phyloP scores from a whole-genome alignment of 768 basidiomycete species.

The Russula olivacea region DNA sequence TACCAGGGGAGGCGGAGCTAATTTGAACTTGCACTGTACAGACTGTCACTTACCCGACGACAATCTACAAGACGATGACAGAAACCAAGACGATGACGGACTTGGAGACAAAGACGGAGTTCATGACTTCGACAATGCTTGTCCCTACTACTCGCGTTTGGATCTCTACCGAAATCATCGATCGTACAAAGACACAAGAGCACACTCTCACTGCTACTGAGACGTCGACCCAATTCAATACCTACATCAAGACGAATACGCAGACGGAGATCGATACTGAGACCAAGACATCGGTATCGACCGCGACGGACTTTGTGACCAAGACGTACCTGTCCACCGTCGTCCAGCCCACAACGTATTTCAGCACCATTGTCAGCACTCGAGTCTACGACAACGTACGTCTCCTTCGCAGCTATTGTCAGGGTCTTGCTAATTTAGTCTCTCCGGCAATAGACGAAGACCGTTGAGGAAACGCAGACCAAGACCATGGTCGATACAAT shows the following conservation, averaged over 20 bases:
- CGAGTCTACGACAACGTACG: conserved; percentile 53
- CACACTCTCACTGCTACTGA: conserved; percentile 37
- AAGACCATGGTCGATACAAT: conserved; percentile 35
- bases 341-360: conserved; percentile 53
- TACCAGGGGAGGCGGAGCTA: not conserved
- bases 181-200: conserved; percentile 52
- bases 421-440: conserved; percentile 1
- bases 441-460: conserved; percentile 43
- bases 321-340: conserved; percentile 47
- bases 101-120: conserved; percentile 22
- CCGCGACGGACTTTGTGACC: conserved; percentile 53
- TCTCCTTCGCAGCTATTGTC: conserved; percentile 9
- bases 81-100: conserved; percentile 25
- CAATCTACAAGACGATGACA: conserved; percentile 25
- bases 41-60: conserved; percentile 21
- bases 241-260: conserved; percentile 43
- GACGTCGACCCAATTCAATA: conserved; percentile 49
- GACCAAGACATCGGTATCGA: conserved; percentile 45
- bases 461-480: conserved; percentile 41
- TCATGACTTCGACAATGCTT: conserved; percentile 44
- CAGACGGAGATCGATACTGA: conserved; percentile 33
- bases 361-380: conserved; percentile 50
- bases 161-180: conserved; percentile 46
- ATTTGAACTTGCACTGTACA: not conserved
- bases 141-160: conserved; percentile 61